Conservation (phyloP, 345 rosid species). For the Zanthoxylum bungeanum region DNA sequence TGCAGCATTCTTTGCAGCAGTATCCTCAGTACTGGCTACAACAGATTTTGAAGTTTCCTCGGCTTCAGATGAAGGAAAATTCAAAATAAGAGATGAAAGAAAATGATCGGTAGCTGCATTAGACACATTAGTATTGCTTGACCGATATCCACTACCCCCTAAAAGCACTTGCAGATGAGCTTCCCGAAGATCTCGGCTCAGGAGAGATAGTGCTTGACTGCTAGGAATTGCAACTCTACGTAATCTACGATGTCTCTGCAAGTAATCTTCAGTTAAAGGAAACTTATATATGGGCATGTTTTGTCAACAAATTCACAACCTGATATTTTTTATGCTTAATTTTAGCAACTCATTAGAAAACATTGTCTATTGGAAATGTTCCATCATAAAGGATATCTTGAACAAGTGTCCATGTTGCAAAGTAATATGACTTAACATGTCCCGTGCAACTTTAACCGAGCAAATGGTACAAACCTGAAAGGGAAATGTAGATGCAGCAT, state of each 20-base stretch:
- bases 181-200: constrained; percentile 62
- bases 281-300: constrained; percentile 10
- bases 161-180: constrained; percentile 62
- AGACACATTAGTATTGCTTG: constrained; percentile 39
- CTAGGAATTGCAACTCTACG: constrained; percentile 57
- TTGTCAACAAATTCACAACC: neutral
- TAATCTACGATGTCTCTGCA: constrained; percentile 60
- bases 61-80: constrained; percentile 50
- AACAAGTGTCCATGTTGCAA: constrained; percentile 55
- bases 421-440: constrained; percentile 52
- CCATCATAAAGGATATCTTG: constrained; percentile 49
- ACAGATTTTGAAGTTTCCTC: constrained; percentile 50
- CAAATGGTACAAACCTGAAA: constrained; percentile 61
- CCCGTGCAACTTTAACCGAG: constrained; percentile 45
- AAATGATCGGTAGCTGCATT: constrained; percentile 48
- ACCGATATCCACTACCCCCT: constrained; percentile 53
- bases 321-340: neutral
- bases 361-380: constrained; percentile 1
- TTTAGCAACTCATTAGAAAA: neutral
- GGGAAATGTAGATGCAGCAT: constrained; percentile 13
- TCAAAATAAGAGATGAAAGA: constrained; percentile 55
- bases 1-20: constrained; percentile 25
- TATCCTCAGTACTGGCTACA: constrained; percentile 28
- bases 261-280: constrained; percentile 47
- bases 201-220: constrained; percentile 51